A percentile compares a stretch with the other conserved stretches of the same genome.
phyloP scores from a whole-genome alignment of 2,329 filamentous ascomycete species.

The Onygenales sp. region DNA sequence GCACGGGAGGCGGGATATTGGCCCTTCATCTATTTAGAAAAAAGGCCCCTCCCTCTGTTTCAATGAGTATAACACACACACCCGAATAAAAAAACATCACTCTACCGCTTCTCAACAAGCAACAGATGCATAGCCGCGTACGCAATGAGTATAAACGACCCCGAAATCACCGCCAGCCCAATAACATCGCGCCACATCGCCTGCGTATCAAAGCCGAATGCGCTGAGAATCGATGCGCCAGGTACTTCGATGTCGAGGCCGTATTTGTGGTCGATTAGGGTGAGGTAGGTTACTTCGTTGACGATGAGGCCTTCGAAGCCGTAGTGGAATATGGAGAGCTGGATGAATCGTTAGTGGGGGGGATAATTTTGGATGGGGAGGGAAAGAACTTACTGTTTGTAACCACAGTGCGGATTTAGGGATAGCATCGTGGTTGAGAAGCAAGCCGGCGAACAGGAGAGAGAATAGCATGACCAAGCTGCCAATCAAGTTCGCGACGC shows the following conservation, averaged over 20 bases:
- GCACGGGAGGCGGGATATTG: no score
- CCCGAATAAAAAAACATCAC: neutral
- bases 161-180: slow-evolving; percentile 73
- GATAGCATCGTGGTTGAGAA: slow-evolving; percentile 91
- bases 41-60: no score
- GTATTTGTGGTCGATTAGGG: slow-evolving; percentile 87
- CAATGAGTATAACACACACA: slow-evolving; percentile 3
- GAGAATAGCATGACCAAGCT: slow-evolving; percentile 97
- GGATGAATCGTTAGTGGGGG: slow-evolving; percentile 17
- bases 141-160: slow-evolving; percentile 73
- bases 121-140: slow-evolving; percentile 90
- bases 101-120: slow-evolving; percentile 73
- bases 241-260: slow-evolving; percentile 94
- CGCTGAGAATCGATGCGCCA: slow-evolving; percentile 84
- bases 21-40: no score
- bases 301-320: slow-evolving; percentile 94
- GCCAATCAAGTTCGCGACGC: slow-evolving; percentile 87
- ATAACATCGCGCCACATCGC: slow-evolving; percentile 78
- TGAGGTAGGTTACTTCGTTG: slow-evolving; percentile 87
- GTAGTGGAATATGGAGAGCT: slow-evolving; percentile 95
- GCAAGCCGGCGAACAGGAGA: slow-evolving; percentile 82
- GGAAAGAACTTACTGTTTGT: slow-evolving; percentile 54
- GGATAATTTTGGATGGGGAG: neutral
- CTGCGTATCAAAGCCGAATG: slow-evolving; percentile 85
- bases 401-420: slow-evolving; percentile 79